These are phyloP conservation scores for Mucor ambiguus DNA, from an alignment of 371 early-diverging fungal species.

Conservation along the genomic window DNA sequence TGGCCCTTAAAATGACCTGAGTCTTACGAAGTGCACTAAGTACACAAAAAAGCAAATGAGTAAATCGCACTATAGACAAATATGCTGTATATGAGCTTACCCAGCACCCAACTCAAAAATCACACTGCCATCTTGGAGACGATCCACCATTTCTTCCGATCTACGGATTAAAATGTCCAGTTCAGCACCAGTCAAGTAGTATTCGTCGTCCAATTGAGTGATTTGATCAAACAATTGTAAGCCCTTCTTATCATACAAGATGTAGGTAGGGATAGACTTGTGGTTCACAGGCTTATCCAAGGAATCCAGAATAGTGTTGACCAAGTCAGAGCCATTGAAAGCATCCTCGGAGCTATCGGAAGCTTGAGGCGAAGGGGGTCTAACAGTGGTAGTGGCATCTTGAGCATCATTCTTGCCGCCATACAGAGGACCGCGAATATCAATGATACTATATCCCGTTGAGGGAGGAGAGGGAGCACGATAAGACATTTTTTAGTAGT, in stretches of 20 bases:
- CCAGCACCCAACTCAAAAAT: slow-evolving; percentile 89
- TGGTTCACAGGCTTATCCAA: slow-evolving; percentile 35
- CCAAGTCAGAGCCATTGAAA: slow-evolving; percentile 44
- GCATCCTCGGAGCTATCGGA: slow-evolving; percentile 39
- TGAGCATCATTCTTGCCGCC: slow-evolving; percentile 1
- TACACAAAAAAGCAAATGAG: background rate
- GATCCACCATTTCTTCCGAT: slow-evolving; percentile 66
- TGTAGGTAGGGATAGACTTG: slow-evolving; percentile 70
- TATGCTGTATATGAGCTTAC: slow-evolving; percentile 37
- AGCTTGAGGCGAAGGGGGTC: slow-evolving; percentile 37
- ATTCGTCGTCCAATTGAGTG: slow-evolving; percentile 78
- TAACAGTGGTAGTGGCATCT: background rate
- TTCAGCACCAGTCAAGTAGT: slow-evolving; percentile 87
- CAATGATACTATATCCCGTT: slow-evolving; percentile 44
- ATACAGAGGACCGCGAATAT: slow-evolving; percentile 26
- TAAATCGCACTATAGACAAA: no score
- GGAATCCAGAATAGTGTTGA: slow-evolving; percentile 50
- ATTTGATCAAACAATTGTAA: slow-evolving; percentile 88
- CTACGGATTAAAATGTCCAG: slow-evolving; percentile 69
- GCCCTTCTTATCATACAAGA: slow-evolving; percentile 85
- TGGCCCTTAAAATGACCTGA: slow-evolving; percentile 71
- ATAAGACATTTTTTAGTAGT: slow-evolving; percentile 11
- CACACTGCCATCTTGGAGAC: slow-evolving; percentile 67
- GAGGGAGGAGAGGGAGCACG: slow-evolving; percentile 30
- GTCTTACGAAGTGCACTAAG: slow-evolving; percentile 88